Percentiles rank a stretch among this genome's conserved stretches.
Evolutionary conservation across 192 early-diverging fungal genomes (phyloP).

Genomic region (Obelidium mucronatum): DNA sequence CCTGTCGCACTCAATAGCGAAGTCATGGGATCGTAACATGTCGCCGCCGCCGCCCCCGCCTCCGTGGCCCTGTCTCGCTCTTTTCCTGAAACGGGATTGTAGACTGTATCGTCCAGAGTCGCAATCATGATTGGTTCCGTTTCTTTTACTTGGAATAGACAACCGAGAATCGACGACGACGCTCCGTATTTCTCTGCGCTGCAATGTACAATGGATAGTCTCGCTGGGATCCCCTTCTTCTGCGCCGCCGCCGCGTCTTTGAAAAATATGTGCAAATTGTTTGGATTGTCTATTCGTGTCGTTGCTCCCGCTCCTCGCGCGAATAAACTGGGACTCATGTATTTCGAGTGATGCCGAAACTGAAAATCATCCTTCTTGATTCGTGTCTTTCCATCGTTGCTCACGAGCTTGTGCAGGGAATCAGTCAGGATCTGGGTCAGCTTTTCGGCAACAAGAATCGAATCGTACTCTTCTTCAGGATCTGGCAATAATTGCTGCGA

Average conservation of each 20-base stretch:
- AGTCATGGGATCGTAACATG: neutral
- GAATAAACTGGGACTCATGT: neutral
- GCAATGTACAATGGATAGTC: constrained; percentile 6
- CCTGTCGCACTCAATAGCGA: neutral
- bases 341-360: constrained; percentile 18
- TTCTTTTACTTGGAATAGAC: constrained; percentile 3
- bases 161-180: constrained; percentile 11
- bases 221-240: neutral
- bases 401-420: neutral
- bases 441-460: neutral
- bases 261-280: constrained; percentile 10
- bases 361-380: constrained; percentile 11
- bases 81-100: too few species aligned
- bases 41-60: neutral
- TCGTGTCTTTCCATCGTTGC: neutral
- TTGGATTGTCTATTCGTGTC: neutral
- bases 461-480: constrained; percentile 20
- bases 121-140: neutral
- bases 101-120: constrained; percentile 14
- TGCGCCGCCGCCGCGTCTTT: constrained; percentile 9
- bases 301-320: neutral
- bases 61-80: too few species aligned
- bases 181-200: constrained; percentile 5
- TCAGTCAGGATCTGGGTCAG: neutral
- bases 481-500: too few species aligned